A percentile compares a stretch with the other conserved stretches of the same genome.
phyloP scores from a whole-genome alignment of 2,329 filamentous ascomycete species.

The Diaporthe caulivora region DNA sequence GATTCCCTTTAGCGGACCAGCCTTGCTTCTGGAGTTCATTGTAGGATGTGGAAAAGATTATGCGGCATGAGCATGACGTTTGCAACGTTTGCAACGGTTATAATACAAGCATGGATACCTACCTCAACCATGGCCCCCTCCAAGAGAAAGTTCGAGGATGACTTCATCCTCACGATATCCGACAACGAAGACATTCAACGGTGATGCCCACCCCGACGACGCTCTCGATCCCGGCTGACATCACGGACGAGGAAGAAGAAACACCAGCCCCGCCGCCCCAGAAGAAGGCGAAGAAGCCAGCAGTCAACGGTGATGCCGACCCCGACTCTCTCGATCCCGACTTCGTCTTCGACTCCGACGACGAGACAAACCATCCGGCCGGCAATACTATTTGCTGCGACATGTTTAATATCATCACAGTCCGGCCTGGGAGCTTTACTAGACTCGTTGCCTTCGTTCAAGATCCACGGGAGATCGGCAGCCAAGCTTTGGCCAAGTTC shows the following conservation, averaged over 20 bases:
- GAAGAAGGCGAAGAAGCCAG: constrained; percentile 67
- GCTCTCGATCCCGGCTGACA: no score
- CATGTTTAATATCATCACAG: background rate
- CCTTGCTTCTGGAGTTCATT: background rate
- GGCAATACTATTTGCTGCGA: constrained; percentile 67
- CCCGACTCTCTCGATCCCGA: constrained; percentile 80
- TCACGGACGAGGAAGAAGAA: constrained; percentile 69
- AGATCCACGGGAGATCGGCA: constrained; percentile 18
- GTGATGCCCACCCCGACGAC: no score
- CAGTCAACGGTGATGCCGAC: constrained; percentile 61
- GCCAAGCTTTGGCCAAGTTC: constrained; percentile 8
- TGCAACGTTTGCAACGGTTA: constrained; percentile 23
- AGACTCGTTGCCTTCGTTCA: background rate
- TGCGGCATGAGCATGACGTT: constrained; percentile 33
- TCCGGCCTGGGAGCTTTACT: no score
- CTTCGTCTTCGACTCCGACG: constrained; percentile 91
- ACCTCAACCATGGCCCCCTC: constrained; percentile 61
- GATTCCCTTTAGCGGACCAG: background rate
- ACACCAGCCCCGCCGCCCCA: constrained; percentile 62
- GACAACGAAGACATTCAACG: constrained; percentile 67
- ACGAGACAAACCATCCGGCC: constrained; percentile 72
- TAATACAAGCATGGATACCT: constrained; percentile 7
- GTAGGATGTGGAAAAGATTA: background rate
- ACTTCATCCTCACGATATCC: constrained; percentile 71
- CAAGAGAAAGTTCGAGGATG: constrained; percentile 64